Base-by-base conservation (phyloP, 2,329 filamentous ascomycete genomes). In the Chaetomium sp. region DNA sequence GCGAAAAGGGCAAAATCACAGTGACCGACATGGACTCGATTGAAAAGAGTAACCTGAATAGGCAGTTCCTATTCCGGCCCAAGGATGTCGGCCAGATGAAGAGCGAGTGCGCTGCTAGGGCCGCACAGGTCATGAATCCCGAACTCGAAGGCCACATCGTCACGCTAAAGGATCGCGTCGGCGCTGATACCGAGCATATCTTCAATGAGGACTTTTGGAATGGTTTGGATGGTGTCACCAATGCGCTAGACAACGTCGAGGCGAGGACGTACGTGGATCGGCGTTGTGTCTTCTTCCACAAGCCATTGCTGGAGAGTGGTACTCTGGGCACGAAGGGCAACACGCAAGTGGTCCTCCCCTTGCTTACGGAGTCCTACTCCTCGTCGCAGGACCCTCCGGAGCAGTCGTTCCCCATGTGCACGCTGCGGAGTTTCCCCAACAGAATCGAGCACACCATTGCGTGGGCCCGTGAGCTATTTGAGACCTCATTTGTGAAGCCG, bases 251-350 rank as follows among this genome's bases (percentile, higher is more conserved):
- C 79, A 99, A 99, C 63, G 91, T 99, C 6, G 92, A 97, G 69
- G 94, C 94, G 19, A 85, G 94, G 69, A 95, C 91, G 19, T 99
- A 99, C 62, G 92, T 99, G 57, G 94, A 99, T 70, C 83, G 91
- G 58, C 86, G 92, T 66, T 99, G 94, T 68, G 91, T 99, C 56
- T 96, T 97, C 79, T 99, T 97, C 87, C 89, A 87, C 71, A 97
- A 97, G 78, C 89, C 94, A 47, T 79, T 99, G 4, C 82, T 99
- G 8, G 94, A 99, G 78, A 96, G 91, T 69, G 94, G 94, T 61
- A 99, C 94, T 38, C 82, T 99, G n/a, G 94, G 94, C 51, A 97
- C 95, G 56, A 99, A 99, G 79, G 94, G 94, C 67, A 99, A 99
- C 75, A 96, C 91, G 6, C 94, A 99, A 69, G 94, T 99, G 57